phyloP scores from a whole-genome alignment of 2,329 filamentous ascomycete genomes.

The Remersonia thermophila region DNA sequence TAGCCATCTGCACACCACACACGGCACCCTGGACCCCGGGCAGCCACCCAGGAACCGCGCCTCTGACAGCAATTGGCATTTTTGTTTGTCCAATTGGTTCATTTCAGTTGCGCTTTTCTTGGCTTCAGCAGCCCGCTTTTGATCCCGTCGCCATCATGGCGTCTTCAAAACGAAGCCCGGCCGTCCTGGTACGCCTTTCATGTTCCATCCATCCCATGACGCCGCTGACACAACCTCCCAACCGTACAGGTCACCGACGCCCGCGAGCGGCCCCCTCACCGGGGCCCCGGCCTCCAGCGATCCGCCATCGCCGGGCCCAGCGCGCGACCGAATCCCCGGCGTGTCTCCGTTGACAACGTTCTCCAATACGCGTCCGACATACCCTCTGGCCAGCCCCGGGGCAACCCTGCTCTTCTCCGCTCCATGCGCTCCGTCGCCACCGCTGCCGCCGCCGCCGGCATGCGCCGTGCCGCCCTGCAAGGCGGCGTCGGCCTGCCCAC shows the following conservation, averaged over 20 bases:
- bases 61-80: too few relatives aligned
- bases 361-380: slow-evolving; percentile 91
- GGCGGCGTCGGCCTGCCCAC: slow-evolving; percentile 21
- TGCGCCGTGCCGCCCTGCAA: slow-evolving; percentile 25
- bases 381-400: slow-evolving; percentile 80
- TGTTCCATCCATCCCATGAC: not conserved
- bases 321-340: slow-evolving; percentile 44
- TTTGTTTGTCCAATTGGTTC: not conserved
- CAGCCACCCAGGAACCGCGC: too few relatives aligned
- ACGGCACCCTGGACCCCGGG: too few relatives aligned
- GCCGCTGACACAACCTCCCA: slow-evolving; percentile 2
- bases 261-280: slow-evolving; percentile 32
- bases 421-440: slow-evolving; percentile 34
- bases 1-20: too few relatives aligned
- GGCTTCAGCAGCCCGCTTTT: not conserved
- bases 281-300: slow-evolving; percentile 14
- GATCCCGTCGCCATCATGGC: slow-evolving; percentile 23
- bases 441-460: too few relatives aligned
- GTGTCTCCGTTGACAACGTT: slow-evolving; percentile 87
- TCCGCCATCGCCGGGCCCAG: not conserved
- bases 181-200: slow-evolving; percentile 40
- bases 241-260: slow-evolving; percentile 41
- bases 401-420: slow-evolving; percentile 42
- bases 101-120: too few relatives aligned
- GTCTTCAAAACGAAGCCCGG: slow-evolving; percentile 43